A percentile compares a stretch with the other conserved stretches of the same genome.
Evolutionary conservation across 495 filamentous ascomycete species (phyloP).

Genomic region (Neurospora sp.): DNA sequence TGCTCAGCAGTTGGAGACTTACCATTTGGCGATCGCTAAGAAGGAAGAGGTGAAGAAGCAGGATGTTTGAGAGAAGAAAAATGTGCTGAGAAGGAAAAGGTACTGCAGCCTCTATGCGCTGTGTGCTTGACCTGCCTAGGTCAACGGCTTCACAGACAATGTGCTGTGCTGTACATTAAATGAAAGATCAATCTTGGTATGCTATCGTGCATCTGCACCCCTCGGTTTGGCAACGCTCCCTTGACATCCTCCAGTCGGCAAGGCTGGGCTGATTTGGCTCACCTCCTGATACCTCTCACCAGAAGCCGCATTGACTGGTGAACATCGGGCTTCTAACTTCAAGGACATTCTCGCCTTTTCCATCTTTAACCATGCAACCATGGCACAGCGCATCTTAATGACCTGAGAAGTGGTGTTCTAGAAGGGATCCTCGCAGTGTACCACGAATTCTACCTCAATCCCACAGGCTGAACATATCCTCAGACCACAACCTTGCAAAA

Average conservation of each 20-base stretch:
- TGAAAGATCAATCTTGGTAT: not conserved
- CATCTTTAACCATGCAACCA: not conserved
- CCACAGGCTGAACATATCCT: not conserved
- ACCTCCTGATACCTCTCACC: not conserved
- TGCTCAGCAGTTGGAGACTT: slow-evolving; percentile 54
- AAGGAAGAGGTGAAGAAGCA: slow-evolving; percentile 3
- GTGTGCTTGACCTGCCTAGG: not conserved
- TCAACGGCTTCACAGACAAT: not conserved
- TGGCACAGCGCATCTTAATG: not conserved
- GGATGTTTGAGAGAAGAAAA: not conserved
- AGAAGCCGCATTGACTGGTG: not conserved
- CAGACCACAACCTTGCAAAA: not conserved
- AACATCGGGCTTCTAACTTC: not conserved
- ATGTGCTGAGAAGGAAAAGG: not conserved
- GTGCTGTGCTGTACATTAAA: not conserved
- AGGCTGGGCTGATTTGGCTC: not conserved
- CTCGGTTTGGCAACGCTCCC: not conserved
- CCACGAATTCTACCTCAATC: not conserved
- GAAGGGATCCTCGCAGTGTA: not conserved
- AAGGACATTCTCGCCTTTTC: not conserved
- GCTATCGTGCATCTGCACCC: not conserved
- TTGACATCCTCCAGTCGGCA: not conserved
- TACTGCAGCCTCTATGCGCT: not conserved
- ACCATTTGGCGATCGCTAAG: slow-evolving; percentile 44
- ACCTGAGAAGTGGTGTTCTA: not conserved